Conservation (phyloP, 2,329 filamentous ascomycete species). For the Aspergillus fructus region DNA sequence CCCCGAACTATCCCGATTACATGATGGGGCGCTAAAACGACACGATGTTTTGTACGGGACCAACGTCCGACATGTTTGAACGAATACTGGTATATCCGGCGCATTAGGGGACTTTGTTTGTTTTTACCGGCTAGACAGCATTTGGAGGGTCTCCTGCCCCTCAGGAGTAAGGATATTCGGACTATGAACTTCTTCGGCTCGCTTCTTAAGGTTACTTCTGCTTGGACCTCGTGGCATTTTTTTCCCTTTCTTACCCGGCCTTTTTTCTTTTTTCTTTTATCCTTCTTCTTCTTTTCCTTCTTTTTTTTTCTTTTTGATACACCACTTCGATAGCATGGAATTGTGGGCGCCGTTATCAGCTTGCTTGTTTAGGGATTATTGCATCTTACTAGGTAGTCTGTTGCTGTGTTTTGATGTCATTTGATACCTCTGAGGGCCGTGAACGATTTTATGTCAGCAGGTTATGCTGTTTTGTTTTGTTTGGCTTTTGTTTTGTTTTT, state of each 20-base stretch:
- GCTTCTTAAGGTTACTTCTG: conserved; percentile 20
- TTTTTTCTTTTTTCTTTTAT: conserved; percentile 11
- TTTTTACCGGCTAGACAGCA: conserved; percentile 43
- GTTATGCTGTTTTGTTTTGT: conserved; percentile 14
- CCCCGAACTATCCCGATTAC: conserved; percentile 46
- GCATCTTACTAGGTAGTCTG: conserved; percentile 18
- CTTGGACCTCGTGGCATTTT: conserved; percentile 20
- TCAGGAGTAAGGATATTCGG: conserved; percentile 37
- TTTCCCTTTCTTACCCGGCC: conserved; percentile 18
- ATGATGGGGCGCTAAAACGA: conserved; percentile 47
- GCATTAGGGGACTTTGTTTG: conserved; percentile 35
- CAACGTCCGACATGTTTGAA: conserved; percentile 46
- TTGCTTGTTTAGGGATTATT: conserved; percentile 8
- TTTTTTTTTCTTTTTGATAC: conserved; percentile 17
- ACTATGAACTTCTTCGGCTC: conserved; percentile 32
- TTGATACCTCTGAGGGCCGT: conserved; percentile 17
- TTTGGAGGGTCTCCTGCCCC: conserved; percentile 39
- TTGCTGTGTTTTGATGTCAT: conserved; percentile 26
- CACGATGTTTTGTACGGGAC: conserved; percentile 26
- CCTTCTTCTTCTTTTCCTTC: conserved; percentile 19
- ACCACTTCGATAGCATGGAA: conserved; percentile 32
- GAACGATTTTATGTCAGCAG: conserved; percentile 11
- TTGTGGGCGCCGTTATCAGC: conserved; percentile 29
- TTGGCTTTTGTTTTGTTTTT: too few relatives aligned
- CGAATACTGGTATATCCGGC: conserved; percentile 42